Evolutionary conservation across 1,284 basidiomycete species (phyloP), one percentile per base, ranked within the genome.

Genomic region (Clitocybe nebularis): DNA sequence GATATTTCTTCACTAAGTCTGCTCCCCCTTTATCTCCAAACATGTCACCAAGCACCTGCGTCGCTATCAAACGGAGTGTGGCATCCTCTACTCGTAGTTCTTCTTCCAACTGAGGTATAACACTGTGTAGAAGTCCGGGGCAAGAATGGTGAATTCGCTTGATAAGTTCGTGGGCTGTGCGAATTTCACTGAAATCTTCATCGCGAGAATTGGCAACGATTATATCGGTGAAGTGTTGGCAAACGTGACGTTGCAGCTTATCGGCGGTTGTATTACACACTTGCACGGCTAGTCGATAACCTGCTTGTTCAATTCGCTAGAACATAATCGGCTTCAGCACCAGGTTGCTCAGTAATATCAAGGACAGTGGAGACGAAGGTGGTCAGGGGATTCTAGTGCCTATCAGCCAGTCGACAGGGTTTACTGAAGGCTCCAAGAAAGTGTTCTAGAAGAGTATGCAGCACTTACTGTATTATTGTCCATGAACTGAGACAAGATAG

Each of bases 91-190:
- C 82, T 11, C 81, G 77, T 3, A 98, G 72, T 59, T 97, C 93
- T 54, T 93, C 89, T 61, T 96, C 94, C 9, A 99, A 77, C 46
- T 93, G 86, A 0, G 95, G 95, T 10, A 99, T 84, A 35, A 97
- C 91, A 59, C 87, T 93, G 54, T 90, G 81, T 0, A 99, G 69
- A 10, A 98, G 69, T 8, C 78, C 72, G 0, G 95, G 93, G 55
- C 85, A 92, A 14, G 86, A 76, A 20, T 79, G 77, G 61, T 90
- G 84, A 20, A 99, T 77, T 30, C 84, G 81, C 53, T 89, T 84
- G 61, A 99, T 85, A 46, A 97, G 84, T 30, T 81, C 75, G 62
- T 99, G 94, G 1, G 89, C 86, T 0, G 72, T 73, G 46, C 79
- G 76, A 39, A 95, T 74, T 44, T 87, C 77, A 11, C 76, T 72